Conservation (phyloP, 495 filamentous ascomycete species). For the Aspergillus ellipticus region DNA sequence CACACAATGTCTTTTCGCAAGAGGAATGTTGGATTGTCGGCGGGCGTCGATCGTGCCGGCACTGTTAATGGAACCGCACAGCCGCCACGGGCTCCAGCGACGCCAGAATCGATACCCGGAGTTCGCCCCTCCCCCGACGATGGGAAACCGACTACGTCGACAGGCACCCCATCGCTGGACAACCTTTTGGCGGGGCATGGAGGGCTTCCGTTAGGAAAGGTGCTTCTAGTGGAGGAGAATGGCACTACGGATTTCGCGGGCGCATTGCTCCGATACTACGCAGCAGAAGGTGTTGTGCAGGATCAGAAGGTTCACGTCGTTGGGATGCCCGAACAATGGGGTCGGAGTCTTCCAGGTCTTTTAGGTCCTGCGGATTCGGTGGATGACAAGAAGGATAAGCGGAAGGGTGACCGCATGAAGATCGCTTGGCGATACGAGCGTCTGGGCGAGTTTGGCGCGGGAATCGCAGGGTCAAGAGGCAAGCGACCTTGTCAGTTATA, state of each 20-base stretch:
- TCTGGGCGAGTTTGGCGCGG: constrained; percentile 61
- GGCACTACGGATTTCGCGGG: constrained; percentile 94
- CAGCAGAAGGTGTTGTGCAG: constrained; percentile 88
- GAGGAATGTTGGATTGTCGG: constrained; percentile 69
- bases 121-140: constrained; percentile 85
- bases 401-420: constrained; percentile 78
- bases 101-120: constrained; percentile 53
- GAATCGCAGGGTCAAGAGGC: constrained; percentile 54
- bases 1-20: constrained; percentile 81
- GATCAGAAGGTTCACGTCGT: constrained; percentile 85
- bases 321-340: constrained; percentile 75
- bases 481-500: constrained; percentile 15
- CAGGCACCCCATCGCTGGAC: constrained; percentile 81
- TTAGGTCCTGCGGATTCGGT: constrained; percentile 47
- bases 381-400: constrained; percentile 38
- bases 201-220: constrained; percentile 80
- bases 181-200: constrained; percentile 80
- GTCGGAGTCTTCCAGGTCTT: constrained; percentile 74
- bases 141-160: constrained; percentile 85
- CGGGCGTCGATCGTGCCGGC: constrained; percentile 32
- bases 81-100: constrained; percentile 27
- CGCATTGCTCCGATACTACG: constrained; percentile 80
- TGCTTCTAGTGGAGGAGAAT: constrained; percentile 80
- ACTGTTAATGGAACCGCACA: constrained; percentile 27
- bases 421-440: constrained; percentile 97